phyloP scores from a whole-genome alignment of 768 basidiomycete genomes.

The Infundibulicybe gibba region DNA sequence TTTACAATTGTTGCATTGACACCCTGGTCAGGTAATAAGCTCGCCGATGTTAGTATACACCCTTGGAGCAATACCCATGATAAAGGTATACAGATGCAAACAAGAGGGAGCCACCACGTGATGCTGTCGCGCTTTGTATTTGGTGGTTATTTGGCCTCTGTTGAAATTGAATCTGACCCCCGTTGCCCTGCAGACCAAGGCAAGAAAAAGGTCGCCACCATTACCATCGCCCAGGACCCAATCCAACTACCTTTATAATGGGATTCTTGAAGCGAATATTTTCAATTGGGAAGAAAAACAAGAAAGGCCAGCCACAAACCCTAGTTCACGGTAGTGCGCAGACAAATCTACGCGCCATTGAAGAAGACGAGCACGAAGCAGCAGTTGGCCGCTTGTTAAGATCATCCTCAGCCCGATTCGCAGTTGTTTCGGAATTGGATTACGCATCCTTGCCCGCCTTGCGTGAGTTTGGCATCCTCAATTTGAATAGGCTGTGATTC shows the following conservation, averaged over 20 bases:
- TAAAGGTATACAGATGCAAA: too few relatives aligned
- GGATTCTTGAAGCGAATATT: slow-evolving; percentile 69
- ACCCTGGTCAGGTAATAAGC: too few relatives aligned
- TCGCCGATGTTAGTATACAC: too few relatives aligned
- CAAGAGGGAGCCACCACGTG: too few relatives aligned
- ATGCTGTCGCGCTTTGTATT: too few relatives aligned
- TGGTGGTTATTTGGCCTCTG: too few relatives aligned
- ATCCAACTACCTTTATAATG: slow-evolving; percentile 31
- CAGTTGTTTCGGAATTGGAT: slow-evolving; percentile 52
- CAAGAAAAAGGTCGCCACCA: too few relatives aligned
- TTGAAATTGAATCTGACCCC: too few relatives aligned
- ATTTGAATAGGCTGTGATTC: not conserved
- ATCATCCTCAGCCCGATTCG: slow-evolving; percentile 68
- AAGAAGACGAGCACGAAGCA: slow-evolving; percentile 51
- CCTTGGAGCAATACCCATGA: too few relatives aligned
- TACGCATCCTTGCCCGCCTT: slow-evolving; percentile 61
- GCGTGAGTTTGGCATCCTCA: slow-evolving; percentile 43
- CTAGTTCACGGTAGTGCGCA: slow-evolving; percentile 21
- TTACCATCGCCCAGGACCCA: too few relatives aligned
- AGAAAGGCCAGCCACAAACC: slow-evolving; percentile 22
- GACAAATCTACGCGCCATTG: slow-evolving; percentile 13
- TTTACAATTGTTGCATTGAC: too few relatives aligned
- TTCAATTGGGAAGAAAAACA: slow-evolving; percentile 64
- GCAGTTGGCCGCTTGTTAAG: slow-evolving; percentile 54
- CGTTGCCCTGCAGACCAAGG: too few relatives aligned